Conservation (phyloP, 2,329 filamentous ascomycete species). For the Alternaria sp. region DNA sequence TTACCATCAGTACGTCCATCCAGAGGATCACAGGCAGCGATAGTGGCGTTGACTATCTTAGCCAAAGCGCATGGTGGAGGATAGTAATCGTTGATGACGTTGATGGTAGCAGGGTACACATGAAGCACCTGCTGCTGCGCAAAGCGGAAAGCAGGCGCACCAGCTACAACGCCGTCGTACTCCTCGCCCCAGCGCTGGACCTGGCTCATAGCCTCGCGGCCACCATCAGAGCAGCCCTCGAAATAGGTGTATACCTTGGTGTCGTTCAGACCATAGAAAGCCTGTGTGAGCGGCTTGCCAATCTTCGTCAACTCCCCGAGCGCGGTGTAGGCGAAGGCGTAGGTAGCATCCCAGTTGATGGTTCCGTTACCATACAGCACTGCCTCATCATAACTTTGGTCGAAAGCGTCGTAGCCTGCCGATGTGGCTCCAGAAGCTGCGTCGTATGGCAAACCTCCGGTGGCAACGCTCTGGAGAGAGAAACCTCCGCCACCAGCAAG, state of each 20-base stretch:
- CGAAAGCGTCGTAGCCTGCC: conserved; percentile 59
- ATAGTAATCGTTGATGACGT: conserved; percentile 51
- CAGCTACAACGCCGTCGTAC: conserved; percentile 56
- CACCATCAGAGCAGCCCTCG: conserved; percentile 62
- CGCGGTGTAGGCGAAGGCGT: conserved; percentile 60
- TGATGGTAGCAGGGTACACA: conserved; percentile 49
- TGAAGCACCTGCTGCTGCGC: conserved; percentile 56
- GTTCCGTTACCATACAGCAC: conserved; percentile 54
- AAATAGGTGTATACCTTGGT: conserved; percentile 56
- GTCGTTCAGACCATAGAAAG: conserved; percentile 44
- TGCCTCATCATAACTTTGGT: conserved; percentile 46
- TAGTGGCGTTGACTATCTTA: conserved; percentile 62
- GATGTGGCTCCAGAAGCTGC: conserved; percentile 58
- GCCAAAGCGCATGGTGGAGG: conserved; percentile 55
- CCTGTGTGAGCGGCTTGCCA: conserved; percentile 53
- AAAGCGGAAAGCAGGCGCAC: conserved; percentile 57
- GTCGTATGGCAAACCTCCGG: conserved; percentile 55
- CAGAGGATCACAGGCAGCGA: conserved; percentile 61
- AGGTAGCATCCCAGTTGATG: conserved; percentile 58
- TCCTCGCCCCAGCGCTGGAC: conserved; percentile 59
- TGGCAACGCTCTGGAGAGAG: conserved; percentile 36
- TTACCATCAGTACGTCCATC: conserved; percentile 61
- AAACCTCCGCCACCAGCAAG: conserved; percentile 56
- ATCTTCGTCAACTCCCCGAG: conserved; percentile 59
- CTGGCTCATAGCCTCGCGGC: conserved; percentile 57